Base-by-base conservation (phyloP, 306 rosid genomes). In the Quercus aquifolioides region DNA sequence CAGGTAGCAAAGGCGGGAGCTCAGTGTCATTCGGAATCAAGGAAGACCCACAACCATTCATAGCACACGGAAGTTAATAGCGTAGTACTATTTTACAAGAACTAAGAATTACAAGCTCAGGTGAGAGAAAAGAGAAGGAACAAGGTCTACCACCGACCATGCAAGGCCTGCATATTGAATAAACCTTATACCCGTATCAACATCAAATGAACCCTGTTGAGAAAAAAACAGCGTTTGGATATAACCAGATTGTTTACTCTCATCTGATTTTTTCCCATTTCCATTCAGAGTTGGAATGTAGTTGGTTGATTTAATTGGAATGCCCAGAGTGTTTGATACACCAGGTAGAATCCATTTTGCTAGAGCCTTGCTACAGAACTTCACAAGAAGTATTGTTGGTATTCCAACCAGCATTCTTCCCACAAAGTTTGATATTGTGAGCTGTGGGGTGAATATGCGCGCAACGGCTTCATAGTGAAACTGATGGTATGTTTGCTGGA, bases 81-180 rank as follows among this genome's bases (percentile, higher is more conserved):
- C 51, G 23, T 55, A 55, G 10, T 17, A 3, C 25, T 76, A n/a
- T 58, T 38, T 35, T 60, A 49, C 74, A 73, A 57, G 49, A 8
- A 63, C 35, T 60, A 31, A 46, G 71, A 56, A 68, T 89, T 84
- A 96, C 88, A 93, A 86, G 77, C 80, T 83, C 56, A 86, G 52
- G 74, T 86, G 84, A 49, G 92, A 25, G 82, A 93, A 93, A 68
- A 96, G 80, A 5, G 94, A 78, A 8, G 99, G 98, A 59, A 95
- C 99, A 49, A 95, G 89, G 83, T 95, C 99, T 4, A 93, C 98
- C 18, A 93, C 99, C 67, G 98, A 89, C 98, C 97, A 95, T 0
- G 98, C 98, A 28, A 95, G 97, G 55, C 99, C 96, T 3, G 94
- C 90, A 71, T 95, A 95, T 60, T 95, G 99, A 69, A 95, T 26